phyloP scores from a whole-genome alignment of 2,329 filamentous ascomycete species.

The Plenodomus biglobosus region DNA sequence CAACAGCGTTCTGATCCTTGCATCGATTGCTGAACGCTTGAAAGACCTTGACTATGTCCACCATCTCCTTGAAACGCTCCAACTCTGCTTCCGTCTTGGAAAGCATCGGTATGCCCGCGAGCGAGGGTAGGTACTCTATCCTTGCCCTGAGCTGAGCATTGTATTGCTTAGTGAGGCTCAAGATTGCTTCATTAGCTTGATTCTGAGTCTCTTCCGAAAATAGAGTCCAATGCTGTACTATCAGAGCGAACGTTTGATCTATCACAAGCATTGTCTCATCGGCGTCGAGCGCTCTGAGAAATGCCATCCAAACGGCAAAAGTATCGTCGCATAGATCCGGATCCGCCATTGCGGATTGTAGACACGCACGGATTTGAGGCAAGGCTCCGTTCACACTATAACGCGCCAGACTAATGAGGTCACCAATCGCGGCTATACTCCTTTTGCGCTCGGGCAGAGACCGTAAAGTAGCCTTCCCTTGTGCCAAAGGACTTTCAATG shows the following conservation, averaged over 20 bases:
- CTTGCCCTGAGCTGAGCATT: conserved; percentile 62
- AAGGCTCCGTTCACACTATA: conserved; percentile 74
- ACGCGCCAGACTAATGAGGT: conserved; percentile 79
- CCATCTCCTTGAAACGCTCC: conserved; percentile 62
- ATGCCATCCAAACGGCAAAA: conserved; percentile 79
- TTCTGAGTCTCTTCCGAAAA: conserved; percentile 65
- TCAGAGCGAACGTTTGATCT: conserved; percentile 86
- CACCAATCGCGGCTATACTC: conserved; percentile 80
- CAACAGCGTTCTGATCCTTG: conserved; percentile 79
- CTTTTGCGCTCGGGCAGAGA: conserved; percentile 69
- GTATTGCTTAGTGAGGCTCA: conserved; percentile 66
- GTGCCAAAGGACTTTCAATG: conserved; percentile 66
- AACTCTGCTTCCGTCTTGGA: conserved; percentile 68
- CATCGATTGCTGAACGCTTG: conserved; percentile 73
- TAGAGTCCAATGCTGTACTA: conserved; percentile 74
- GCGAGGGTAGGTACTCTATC: conserved; percentile 75
- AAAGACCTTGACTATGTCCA: conserved; percentile 68
- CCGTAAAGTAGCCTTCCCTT: conserved; percentile 49
- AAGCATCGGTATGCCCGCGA: conserved; percentile 70
- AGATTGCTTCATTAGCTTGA: conserved; percentile 64
- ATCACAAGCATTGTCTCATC: conserved; percentile 79
- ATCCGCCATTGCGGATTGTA: conserved; percentile 79
- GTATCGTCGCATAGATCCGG: conserved; percentile 74
- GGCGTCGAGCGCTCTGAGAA: conserved; percentile 69
- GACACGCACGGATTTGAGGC: conserved; percentile 92